Percentiles rank a stretch among this genome's conserved stretches.
Evolutionary conservation across 108 stramenopile species (phyloP).

Genomic region (Parietichytrium sp.): DNA sequence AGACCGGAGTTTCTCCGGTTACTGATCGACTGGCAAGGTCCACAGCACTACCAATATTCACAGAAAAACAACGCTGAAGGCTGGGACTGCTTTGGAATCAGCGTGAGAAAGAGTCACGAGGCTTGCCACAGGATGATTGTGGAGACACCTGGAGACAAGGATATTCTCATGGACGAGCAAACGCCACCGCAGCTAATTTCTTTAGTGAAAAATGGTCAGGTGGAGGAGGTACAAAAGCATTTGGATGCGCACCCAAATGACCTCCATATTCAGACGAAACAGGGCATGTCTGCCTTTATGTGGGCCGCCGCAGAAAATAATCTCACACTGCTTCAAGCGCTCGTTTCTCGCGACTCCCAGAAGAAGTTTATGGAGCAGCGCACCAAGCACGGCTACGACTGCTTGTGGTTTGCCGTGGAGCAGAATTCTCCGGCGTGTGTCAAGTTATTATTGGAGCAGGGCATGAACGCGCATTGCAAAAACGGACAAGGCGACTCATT

Average conservation of each 20-base stretch:
- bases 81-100: background rate
- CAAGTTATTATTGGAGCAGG: background rate
- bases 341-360: background rate
- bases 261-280: background rate
- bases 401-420: constrained; percentile 11
- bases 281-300: background rate
- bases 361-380: background rate
- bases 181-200: background rate
- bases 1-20: background rate
- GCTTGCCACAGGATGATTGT: background rate
- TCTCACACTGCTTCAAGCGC: background rate
- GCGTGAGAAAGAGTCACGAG: background rate
- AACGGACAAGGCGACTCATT: background rate
- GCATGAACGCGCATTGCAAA: background rate
- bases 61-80: background rate
- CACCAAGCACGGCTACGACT: background rate
- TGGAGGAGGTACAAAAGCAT: background rate
- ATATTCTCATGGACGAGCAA: background rate
- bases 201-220: background rate
- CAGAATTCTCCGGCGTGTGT: background rate
- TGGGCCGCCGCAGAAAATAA: background rate
- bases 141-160: background rate
- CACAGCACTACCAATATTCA: too few species aligned
- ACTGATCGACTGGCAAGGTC: too few species aligned
- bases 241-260: background rate